Base-by-base conservation (phyloP, 2,329 filamentous ascomycete genomes). In the Penicillium freii region DNA sequence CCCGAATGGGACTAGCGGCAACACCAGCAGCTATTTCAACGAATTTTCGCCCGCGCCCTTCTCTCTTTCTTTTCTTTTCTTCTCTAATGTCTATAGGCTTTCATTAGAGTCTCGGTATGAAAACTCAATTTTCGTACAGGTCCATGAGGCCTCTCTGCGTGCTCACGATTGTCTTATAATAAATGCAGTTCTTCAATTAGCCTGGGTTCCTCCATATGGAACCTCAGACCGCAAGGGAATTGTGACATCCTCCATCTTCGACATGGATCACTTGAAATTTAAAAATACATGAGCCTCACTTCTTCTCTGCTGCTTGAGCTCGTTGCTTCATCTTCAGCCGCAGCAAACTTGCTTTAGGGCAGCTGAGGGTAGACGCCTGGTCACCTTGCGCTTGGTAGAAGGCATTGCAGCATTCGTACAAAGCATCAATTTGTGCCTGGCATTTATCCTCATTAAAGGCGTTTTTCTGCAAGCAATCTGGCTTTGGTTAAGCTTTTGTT, bases 21-120 rank as follows among this genome's bases (percentile, higher is more conserved):
- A 67, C 68, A 50, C 64, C 70, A 68, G 68, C 72, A 61, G 66
- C 62, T 62, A 57, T 61, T 59, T 62, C 61, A 62, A 56, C 61
- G 65, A 57, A 62, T 66, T 65, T 67, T 66, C 61, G 65, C 71
- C 71, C 71, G 44, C 38, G 25, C 46, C 40, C 75, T 75, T 75
- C 75, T 77, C 67, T 64, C 66, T 71, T 72, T 75, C 76, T 74
- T 80, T 76, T 78, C 75, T 81, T 80, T 75, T 74, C 76, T 76
- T 73, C 70, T 72, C 75, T 76, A 78, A 82, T 82, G 80, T 83
- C 79, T 73, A 74, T 82, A 93, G 91, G 88, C 89, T 88, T 86
- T 90, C 90, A 90, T 93, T 97, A 97, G 94, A 99, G 94, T 99
- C 94, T 95, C 93, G 92, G 89, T 89, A 87, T 86, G 90, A 86